Evolutionary conservation across 192 early-diverging fungal genomes (phyloP).

Genomic region (Backusella sp.): DNA sequence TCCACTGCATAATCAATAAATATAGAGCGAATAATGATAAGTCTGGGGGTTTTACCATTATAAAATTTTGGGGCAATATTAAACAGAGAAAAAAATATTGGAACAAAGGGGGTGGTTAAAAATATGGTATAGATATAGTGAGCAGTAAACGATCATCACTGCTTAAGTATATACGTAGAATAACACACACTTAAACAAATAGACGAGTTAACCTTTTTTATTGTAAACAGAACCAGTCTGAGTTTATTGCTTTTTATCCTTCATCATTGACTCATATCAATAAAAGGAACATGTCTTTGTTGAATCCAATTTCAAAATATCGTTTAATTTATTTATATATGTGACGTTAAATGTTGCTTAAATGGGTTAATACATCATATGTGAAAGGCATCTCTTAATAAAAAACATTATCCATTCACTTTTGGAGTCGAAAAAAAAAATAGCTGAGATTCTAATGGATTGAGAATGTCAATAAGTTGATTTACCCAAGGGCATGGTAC

Average conservation of each 20-base stretch:
- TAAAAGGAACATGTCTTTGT: not conserved
- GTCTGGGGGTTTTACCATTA: not conserved
- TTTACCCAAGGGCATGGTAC: not conserved
- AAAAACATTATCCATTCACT: not conserved
- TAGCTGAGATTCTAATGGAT: too few species aligned
- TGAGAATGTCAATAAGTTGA: too few species aligned
- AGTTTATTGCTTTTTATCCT: not conserved
- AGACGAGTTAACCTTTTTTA: too few species aligned
- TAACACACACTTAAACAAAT: too few species aligned
- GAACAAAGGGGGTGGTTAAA: not conserved
- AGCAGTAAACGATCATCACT: not conserved
- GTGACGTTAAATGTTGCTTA: not conserved
- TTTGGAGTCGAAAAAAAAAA: not conserved
- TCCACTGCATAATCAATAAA: constrained; percentile 1
- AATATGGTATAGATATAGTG: not conserved
- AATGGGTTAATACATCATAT: not conserved
- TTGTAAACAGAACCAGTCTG: not conserved
- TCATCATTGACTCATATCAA: not conserved
- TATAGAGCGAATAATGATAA: not conserved
- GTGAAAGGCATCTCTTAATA: not conserved
- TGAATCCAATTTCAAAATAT: not conserved
- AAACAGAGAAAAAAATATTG: not conserved
- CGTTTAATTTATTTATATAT: not conserved
- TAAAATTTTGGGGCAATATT: not conserved
- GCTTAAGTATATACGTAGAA: too few species aligned